These are phyloP conservation scores for Solanum chacoense DNA, from an alignment of 305 asterid species.

Conservation along the genomic window DNA sequence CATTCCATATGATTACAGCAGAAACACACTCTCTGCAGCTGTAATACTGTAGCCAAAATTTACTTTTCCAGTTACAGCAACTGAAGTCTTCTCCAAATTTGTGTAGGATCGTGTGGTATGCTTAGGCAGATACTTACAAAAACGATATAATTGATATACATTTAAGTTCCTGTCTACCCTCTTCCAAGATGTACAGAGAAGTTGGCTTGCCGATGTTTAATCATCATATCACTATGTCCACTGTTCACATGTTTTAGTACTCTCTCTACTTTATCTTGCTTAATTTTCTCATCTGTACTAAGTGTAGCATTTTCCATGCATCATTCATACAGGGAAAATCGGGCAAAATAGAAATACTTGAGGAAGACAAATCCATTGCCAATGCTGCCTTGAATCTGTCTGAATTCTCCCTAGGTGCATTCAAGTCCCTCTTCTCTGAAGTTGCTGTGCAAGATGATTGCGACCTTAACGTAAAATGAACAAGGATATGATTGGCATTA, in stretches of 20 bases:
- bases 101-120: background rate
- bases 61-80: background rate
- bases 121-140: background rate
- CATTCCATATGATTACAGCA: background rate
- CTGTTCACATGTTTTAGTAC: background rate
- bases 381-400: constrained; percentile 37
- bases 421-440: constrained; percentile 14
- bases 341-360: constrained; percentile 29
- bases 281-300: background rate
- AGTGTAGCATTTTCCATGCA: background rate
- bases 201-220: background rate
- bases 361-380: constrained; percentile 48
- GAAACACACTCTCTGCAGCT: background rate
- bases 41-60: background rate
- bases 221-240: background rate
- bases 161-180: background rate
- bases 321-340: constrained; percentile 31
- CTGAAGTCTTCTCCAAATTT: background rate
- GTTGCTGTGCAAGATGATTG: background rate
- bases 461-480: background rate
- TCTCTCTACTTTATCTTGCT: background rate
- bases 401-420: constrained; percentile 30
- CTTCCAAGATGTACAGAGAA: background rate
- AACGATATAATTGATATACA: background rate
- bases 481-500: background rate